A percentile compares a stretch with the other conserved stretches of the same genome.
Evolutionary conservation across 441 rosid genomes (phyloP).

Genomic region (Hypseocharis bilobata): DNA sequence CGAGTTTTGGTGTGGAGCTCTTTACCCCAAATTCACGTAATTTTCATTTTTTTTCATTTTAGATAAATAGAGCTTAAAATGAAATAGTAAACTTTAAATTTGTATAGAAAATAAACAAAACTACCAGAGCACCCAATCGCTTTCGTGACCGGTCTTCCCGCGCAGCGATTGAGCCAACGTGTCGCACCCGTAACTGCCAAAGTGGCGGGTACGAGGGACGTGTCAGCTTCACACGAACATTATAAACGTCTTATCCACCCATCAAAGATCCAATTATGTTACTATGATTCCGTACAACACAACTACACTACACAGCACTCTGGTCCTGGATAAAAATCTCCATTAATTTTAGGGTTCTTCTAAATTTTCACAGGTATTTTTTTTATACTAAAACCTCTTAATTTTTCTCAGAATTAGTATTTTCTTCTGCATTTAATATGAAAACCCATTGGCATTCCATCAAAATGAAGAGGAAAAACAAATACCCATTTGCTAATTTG

Average conservation of each 20-base stretch:
- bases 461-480: neutral
- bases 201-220: neutral
- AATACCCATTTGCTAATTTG: neutral
- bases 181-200: neutral
- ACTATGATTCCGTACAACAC: neutral
- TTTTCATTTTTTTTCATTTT: too few species aligned
- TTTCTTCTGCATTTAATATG: neutral
- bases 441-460: neutral
- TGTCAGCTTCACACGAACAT: neutral
- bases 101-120: too few species aligned
- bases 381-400: neutral
- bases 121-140: too few species aligned
- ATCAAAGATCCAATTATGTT: neutral
- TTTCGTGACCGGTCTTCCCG: neutral
- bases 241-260: neutral
- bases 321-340: too few species aligned
- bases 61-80: too few species aligned
- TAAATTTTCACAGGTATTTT: neutral
- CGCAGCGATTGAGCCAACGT: neutral
- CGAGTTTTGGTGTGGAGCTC: too few species aligned
- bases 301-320: too few species aligned
- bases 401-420: neutral
- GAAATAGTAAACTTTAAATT: too few species aligned
- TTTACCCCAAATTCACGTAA: too few species aligned
- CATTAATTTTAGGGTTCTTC: neutral